These are phyloP conservation scores for Litchi chinensis DNA, from an alignment of 345 rosid genomes.

Conservation along the genomic window DNA sequence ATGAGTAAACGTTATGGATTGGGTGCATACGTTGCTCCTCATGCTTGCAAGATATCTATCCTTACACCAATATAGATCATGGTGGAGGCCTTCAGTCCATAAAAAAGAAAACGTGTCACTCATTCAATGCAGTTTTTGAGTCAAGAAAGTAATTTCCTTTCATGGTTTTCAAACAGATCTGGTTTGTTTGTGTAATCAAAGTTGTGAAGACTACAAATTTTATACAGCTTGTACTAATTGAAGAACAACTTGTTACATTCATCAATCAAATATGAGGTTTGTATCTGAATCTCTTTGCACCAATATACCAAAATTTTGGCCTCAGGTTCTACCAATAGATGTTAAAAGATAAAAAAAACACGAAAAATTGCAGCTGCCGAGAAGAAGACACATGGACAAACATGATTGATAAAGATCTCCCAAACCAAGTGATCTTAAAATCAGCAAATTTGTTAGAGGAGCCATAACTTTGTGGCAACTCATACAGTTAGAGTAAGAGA, in stretches of 20 bases:
- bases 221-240: not conserved
- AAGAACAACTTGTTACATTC: not conserved
- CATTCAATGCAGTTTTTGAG: not conserved
- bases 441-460: not conserved
- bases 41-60: constrained; percentile 42
- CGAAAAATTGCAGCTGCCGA: not conserved
- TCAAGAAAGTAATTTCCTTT: too few species aligned
- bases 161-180: not conserved
- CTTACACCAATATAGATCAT: constrained; percentile 24
- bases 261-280: not conserved
- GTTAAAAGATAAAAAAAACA: not conserved
- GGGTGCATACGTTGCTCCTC: constrained; percentile 38
- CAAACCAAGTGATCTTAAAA: not conserved
- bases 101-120: not conserved
- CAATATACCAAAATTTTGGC: not conserved
- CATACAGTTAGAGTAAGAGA: not conserved
- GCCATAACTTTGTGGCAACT: not conserved
- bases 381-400: not conserved
- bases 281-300: not conserved
- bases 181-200: not conserved
- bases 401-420: not conserved
- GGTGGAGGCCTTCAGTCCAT: not conserved
- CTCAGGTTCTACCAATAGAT: not conserved
- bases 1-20: constrained; percentile 29
- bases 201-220: not conserved